phyloP scores from a whole-genome alignment of 2,329 filamentous ascomycete species.

The Fusarium domesticum region DNA sequence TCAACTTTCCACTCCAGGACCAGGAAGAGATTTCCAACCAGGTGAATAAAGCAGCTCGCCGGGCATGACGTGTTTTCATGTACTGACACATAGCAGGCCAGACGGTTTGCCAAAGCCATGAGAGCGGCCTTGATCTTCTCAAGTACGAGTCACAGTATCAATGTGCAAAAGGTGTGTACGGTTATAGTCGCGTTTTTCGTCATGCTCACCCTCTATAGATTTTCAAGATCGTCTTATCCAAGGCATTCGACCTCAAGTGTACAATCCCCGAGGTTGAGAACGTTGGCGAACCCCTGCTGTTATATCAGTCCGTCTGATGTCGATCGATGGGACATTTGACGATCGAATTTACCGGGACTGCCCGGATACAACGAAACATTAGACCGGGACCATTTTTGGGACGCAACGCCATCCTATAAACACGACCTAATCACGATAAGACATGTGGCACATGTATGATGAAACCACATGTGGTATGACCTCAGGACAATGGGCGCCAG shows the following conservation, averaged over 20 bases:
- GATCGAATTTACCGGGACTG: neutral
- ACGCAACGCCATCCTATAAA: neutral
- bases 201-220: constrained; percentile 57
- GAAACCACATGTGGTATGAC: neutral
- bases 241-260: constrained; percentile 97
- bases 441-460: neutral
- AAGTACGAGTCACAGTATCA: constrained; percentile 98
- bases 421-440: neutral
- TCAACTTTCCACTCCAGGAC: constrained; percentile 95
- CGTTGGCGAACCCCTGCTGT: constrained; percentile 87
- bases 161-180: constrained; percentile 80
- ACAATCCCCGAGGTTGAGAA: constrained; percentile 99
- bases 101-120: constrained; percentile 97
- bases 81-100: constrained; percentile 58
- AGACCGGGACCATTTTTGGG: neutral
- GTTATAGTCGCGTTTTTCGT: neutral
- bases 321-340: neutral
- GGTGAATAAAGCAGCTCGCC: constrained; percentile 46
- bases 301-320: constrained; percentile 67
- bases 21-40: constrained; percentile 98
- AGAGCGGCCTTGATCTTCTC: constrained; percentile 96
- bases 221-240: constrained; percentile 98
- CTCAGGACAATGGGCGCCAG: neutral
- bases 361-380: neutral
- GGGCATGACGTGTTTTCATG: neutral